Conservation (phyloP, 129 eudicot species). For the Mikania micrantha region DNA sequence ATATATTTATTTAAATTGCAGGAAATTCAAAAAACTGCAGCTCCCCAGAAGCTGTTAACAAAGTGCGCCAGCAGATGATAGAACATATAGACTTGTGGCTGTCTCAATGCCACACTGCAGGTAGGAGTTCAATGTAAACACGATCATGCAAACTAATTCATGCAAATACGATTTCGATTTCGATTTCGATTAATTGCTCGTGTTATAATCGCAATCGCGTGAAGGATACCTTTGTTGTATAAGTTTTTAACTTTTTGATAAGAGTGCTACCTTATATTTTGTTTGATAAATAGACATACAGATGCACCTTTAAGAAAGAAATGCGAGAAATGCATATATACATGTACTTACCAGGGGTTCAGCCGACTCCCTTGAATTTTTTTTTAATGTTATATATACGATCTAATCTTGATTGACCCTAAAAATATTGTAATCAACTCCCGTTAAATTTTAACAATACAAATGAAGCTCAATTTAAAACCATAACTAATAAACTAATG, state of each 20-base stretch:
- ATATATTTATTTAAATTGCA: constrained; percentile 15
- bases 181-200: not conserved
- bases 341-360: too few relatives aligned
- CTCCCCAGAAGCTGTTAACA: constrained; percentile 74
- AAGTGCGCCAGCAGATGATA: constrained; percentile 63
- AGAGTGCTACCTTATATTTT: not conserved
- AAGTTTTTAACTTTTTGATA: not conserved
- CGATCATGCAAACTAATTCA: not conserved
- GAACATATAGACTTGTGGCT: constrained; percentile 86
- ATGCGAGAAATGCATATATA: too few relatives aligned
- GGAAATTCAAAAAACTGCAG: constrained; percentile 72
- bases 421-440: too few relatives aligned
- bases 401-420: too few relatives aligned
- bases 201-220: not conserved
- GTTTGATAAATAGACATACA: too few relatives aligned
- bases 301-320: too few relatives aligned
- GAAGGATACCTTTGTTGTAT: not conserved
- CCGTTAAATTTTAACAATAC: too few relatives aligned
- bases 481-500: too few relatives aligned
- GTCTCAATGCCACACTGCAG: constrained; percentile 56
- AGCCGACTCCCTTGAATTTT: too few relatives aligned
- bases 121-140: constrained; percentile 42
- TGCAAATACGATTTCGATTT: not conserved
- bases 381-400: too few relatives aligned
- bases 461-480: too few relatives aligned